Evolutionary conservation across 768 basidiomycete genomes (phyloP), one percentile per base, ranked within the genome.

Genomic region (Suillus americanus): DNA sequence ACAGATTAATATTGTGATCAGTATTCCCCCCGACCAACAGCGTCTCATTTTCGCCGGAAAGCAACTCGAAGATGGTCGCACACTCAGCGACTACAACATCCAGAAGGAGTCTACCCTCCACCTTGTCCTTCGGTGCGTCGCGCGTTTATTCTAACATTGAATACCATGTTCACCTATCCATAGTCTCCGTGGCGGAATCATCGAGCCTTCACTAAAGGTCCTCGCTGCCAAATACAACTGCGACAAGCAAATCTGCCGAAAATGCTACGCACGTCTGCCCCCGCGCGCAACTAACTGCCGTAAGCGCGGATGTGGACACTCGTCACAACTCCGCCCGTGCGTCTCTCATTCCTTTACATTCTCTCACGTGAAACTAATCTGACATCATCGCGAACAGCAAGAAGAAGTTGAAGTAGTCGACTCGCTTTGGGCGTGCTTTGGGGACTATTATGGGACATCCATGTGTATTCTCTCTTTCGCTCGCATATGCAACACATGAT

Each of bases 241-340:
- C 79, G 95, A 97, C 82, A 97, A 97, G 86, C 94, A 96, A 78
- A 98, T 98, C 74, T 99, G 97, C 87, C 95, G 97, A 80, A 98
- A 98, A 81, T 99, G 97, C 85, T 99, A 99, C 79, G 97, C 97
- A 53, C 97, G 97, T 72, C 97, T 99, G 72, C 97, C 97, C 68
- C 97, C 96, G 62, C 95, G 97, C 78, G 97, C 97, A 43, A 98
- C 96, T 83, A 99, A 99, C 88, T 99, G 97, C 89, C 86, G 97
- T 78, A 97, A 97, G 84, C 86, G 95, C 70, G 85, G 88, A 65
- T 97, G 95, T 75, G 95, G 95, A 23, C 92, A 93, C 79, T 92
- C 91, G 55, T 90, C 88, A 67, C 93, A 94, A 73, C 92, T 96
- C 82, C 89, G 93, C 78, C 93, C 92, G 92, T 94, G 68, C 77